phyloP scores from a whole-genome alignment of 2,329 filamentous ascomycete species.

The Neonectria faginata region DNA sequence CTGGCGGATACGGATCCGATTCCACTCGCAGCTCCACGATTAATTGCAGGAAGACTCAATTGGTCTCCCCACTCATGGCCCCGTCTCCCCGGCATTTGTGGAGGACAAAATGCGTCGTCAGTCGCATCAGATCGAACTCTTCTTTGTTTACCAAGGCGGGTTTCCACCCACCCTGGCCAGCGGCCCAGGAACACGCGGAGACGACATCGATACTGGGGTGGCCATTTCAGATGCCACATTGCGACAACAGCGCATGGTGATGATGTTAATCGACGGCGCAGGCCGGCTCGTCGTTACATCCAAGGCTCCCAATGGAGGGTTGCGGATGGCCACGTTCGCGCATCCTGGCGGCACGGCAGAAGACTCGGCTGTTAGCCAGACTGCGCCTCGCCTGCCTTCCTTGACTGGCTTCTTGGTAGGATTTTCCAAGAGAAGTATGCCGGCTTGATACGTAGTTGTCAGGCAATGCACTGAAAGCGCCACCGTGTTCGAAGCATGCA shows the following conservation, averaged over 20 bases:
- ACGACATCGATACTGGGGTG: slow-evolving; percentile 16
- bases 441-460: slow-evolving; percentile 1
- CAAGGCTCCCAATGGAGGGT: slow-evolving; percentile 7
- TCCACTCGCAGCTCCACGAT: not conserved
- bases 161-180: slow-evolving; percentile 8
- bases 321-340: slow-evolving; percentile 12
- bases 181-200: slow-evolving; percentile 30
- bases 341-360: slow-evolving; percentile 25
- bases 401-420: not conserved
- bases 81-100: slow-evolving; percentile 6
- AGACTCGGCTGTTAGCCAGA: slow-evolving; percentile 25
- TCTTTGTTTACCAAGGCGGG: slow-evolving; percentile 15
- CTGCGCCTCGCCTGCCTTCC: slow-evolving; percentile 12
- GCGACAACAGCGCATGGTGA: slow-evolving; percentile 7
- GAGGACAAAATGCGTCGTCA: slow-evolving; percentile 16
- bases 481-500: slow-evolving; percentile 11
- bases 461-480: slow-evolving; percentile 7
- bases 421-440: slow-evolving; percentile 21
- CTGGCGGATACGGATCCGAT: not conserved
- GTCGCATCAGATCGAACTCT: slow-evolving; percentile 21
- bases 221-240: slow-evolving; percentile 21
- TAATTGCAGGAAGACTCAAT: slow-evolving; percentile 5
- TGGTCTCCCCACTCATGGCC: slow-evolving; percentile 4
- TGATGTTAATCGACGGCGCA: slow-evolving; percentile 1
- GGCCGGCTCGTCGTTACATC: slow-evolving; percentile 22